These are phyloP conservation scores for Peribolospora baueri DNA, from an alignment of 768 basidiomycete species.

Conservation along the genomic window DNA sequence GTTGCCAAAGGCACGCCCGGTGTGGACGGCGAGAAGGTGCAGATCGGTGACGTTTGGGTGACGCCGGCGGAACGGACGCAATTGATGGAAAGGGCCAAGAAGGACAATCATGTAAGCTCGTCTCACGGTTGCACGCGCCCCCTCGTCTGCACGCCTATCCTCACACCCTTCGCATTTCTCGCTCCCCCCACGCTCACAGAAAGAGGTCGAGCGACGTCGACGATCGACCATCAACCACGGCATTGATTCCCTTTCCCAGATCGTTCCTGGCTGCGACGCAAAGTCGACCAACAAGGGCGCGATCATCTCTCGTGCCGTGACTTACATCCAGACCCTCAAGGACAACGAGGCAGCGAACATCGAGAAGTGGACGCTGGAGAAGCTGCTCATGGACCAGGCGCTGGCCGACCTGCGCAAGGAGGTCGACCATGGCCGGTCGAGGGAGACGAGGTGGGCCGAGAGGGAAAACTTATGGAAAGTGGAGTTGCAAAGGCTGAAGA, in stretches of 20 bases:
- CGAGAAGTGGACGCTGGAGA: slow-evolving; percentile 83
- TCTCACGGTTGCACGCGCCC: not conserved
- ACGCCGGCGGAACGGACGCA: slow-evolving; percentile 18
- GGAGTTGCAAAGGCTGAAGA: no score
- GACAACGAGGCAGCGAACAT: slow-evolving; percentile 76
- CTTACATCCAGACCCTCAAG: slow-evolving; percentile 75
- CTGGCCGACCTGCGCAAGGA: slow-evolving; percentile 11
- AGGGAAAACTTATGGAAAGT: no score
- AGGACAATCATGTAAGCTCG: slow-evolving; percentile 19
- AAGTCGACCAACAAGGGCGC: slow-evolving; percentile 38
- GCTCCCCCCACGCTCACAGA: slow-evolving; percentile 31
- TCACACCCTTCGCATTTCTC: not conserved
- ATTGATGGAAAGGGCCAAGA: slow-evolving; percentile 7
- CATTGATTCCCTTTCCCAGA: slow-evolving; percentile 67
- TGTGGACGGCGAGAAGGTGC: no score
- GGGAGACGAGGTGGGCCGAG: no score
- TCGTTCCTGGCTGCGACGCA: not conserved
- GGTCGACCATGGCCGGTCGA: not conserved
- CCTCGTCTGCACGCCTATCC: not conserved
- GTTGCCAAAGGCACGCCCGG: no score
- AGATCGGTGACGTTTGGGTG: no score
- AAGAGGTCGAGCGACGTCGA: slow-evolving; percentile 90
- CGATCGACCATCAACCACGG: slow-evolving; percentile 91
- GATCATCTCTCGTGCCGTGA: slow-evolving; percentile 62
- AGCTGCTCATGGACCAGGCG: slow-evolving; percentile 66